Evolutionary conservation across 805 yeast genomes (phyloP).

Genomic region (Blastobotrys parvus): DNA sequence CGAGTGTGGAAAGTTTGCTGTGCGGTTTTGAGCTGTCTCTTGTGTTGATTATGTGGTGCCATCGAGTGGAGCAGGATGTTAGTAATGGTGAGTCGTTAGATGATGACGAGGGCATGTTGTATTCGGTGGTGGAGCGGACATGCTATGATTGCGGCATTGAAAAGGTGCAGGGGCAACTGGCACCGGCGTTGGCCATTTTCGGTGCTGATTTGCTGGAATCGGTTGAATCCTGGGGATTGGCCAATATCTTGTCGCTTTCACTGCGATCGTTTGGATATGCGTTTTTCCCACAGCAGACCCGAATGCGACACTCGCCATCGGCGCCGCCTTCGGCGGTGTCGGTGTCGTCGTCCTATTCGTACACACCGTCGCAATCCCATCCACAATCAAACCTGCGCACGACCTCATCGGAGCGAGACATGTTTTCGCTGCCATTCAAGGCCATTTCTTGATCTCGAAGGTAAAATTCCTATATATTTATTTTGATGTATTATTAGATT

Average conservation of each 20-base stretch:
- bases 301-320: background rate
- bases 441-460: background rate
- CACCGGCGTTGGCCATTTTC: slow-evolving; percentile 20
- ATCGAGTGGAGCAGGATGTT: slow-evolving; percentile 21
- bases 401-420: background rate
- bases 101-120: slow-evolving; percentile 14
- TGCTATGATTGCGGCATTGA: slow-evolving; percentile 17
- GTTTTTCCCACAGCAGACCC: slow-evolving; percentile 8
- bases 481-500: background rate
- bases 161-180: slow-evolving; percentile 17
- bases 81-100: slow-evolving; percentile 6
- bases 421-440: slow-evolving; percentile 3
- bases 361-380: no score
- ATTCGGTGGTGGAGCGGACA: slow-evolving; percentile 17
- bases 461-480: background rate
- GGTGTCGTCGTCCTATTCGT: no score
- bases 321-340: no score
- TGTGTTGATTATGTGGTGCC: slow-evolving; percentile 23
- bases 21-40: slow-evolving; percentile 21
- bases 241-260: slow-evolving; percentile 18
- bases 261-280: slow-evolving; percentile 18
- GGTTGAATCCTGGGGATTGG: slow-evolving; percentile 22
- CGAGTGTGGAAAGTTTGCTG: slow-evolving; percentile 17
- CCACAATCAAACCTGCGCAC: background rate
- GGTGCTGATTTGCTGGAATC: slow-evolving; percentile 22